Evolutionary conservation across 306 rosid species (phyloP).

Genomic region (Malus orientalis): DNA sequence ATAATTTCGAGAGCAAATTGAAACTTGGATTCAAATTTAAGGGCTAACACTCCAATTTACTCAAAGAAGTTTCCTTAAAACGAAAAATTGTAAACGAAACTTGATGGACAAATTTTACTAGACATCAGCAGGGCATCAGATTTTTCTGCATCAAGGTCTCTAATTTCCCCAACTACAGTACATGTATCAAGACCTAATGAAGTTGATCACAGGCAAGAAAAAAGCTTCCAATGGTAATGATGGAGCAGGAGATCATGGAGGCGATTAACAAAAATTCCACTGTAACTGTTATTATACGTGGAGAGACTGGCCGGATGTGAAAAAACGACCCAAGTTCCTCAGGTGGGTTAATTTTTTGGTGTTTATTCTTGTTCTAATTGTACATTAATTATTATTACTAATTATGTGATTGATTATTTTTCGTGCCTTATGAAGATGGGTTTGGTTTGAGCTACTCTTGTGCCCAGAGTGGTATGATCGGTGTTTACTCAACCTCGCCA

Average conservation of each 20-base stretch:
- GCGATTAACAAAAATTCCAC: conserved; percentile 52
- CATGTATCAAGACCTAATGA: conserved; percentile 67
- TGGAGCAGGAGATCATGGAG: conserved; percentile 98
- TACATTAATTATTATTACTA: too few relatives aligned
- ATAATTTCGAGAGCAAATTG: neutral
- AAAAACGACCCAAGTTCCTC: conserved; percentile 97
- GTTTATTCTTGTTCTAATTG: neutral
- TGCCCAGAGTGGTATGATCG: conserved; percentile 52
- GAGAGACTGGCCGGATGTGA: conserved; percentile 90
- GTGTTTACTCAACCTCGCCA: conserved; percentile 92
- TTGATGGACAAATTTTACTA: neutral
- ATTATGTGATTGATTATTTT: neutral
- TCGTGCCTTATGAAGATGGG: conserved; percentile 63
- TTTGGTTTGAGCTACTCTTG: conserved; percentile 56
- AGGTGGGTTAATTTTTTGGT: conserved; percentile 31
- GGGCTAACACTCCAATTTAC: neutral
- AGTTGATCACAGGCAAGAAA: conserved; percentile 57
- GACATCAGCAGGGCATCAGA: conserved; percentile 15
- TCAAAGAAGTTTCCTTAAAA: too few relatives aligned
- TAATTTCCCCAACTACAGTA: conserved; percentile 51
- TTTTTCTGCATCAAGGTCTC: conserved; percentile 17
- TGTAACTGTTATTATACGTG: conserved; percentile 63
- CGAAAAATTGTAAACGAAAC: too few relatives aligned
- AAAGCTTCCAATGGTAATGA: conserved; percentile 88
- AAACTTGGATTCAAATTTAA: neutral